Evolutionary conservation across 2,329 filamentous ascomycete species (phyloP).

Genomic region (Colletotrichum phormii): DNA sequence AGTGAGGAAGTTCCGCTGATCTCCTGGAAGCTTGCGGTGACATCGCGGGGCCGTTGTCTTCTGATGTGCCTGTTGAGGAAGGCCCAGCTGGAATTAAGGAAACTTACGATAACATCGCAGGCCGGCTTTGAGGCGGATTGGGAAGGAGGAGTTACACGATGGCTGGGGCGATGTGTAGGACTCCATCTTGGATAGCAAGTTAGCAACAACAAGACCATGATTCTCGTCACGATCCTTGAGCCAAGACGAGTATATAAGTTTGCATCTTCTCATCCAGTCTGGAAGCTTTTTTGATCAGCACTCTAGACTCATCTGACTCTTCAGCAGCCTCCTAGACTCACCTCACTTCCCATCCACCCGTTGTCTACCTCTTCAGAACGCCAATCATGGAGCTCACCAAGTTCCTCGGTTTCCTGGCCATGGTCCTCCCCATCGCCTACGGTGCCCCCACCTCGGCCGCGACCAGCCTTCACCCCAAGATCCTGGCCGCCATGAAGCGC

Average conservation of each 20-base stretch:
- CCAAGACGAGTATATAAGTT: conserved; percentile 12
- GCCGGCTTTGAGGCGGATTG: conserved; percentile 9
- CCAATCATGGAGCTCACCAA: conserved; percentile 51
- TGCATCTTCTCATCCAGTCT: conserved; percentile 2
- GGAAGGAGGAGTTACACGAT: conserved; percentile 24
- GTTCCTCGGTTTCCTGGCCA: conserved; percentile 52
- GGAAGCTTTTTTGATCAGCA: background rate
- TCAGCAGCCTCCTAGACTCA: conserved; percentile 11
- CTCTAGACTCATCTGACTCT: conserved; percentile 10
- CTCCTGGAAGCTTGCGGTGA: background rate
- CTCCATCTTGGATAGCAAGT: background rate
- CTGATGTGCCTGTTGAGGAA: conserved; percentile 30
- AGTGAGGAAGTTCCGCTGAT: background rate
- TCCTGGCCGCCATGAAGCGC: conserved; percentile 56
- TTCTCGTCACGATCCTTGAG: conserved; percentile 3
- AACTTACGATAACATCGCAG: conserved; percentile 19
- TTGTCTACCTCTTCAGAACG: conserved; percentile 39
- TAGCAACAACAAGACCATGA: background rate
- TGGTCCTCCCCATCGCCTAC: conserved; percentile 52
- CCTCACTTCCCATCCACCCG: conserved; percentile 8
- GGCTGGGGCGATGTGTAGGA: background rate
- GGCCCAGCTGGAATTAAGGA: background rate
- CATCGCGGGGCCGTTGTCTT: conserved; percentile 5
- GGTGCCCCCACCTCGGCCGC: conserved; percentile 50
- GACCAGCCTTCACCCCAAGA: conserved; percentile 51